phyloP scores from a whole-genome alignment of 2,329 filamentous ascomycete species.

The Penicillium vulpinum region DNA sequence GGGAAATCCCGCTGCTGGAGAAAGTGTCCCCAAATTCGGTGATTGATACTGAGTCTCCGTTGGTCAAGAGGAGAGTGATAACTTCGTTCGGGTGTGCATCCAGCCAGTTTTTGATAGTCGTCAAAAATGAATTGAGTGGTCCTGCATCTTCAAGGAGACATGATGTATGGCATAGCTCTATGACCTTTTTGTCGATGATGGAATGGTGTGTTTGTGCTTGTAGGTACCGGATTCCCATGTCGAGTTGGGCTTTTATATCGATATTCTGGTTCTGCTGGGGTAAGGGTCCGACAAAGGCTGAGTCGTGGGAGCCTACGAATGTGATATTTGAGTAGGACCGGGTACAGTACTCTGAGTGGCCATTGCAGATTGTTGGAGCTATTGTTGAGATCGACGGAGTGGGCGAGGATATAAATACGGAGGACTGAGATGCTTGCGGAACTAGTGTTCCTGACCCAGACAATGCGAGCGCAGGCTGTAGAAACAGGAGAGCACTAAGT shows the following conservation, averaged over 20 bases:
- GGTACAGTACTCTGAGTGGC: slow-evolving; percentile 56
- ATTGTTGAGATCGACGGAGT: slow-evolving; percentile 4
- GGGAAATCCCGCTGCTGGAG: slow-evolving; percentile 30
- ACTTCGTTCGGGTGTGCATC: slow-evolving; percentile 60
- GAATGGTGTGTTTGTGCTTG: slow-evolving; percentile 63
- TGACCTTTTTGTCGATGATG: slow-evolving; percentile 46
- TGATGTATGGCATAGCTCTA: slow-evolving; percentile 65
- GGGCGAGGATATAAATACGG: slow-evolving; percentile 2
- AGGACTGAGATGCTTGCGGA: slow-evolving; percentile 3
- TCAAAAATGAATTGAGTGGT: slow-evolving; percentile 56
- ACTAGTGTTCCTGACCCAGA: background rate
- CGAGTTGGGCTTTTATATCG: slow-evolving; percentile 58
- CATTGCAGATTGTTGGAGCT: slow-evolving; percentile 54
- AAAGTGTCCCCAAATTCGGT: slow-evolving; percentile 38
- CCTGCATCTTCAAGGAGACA: slow-evolving; percentile 63
- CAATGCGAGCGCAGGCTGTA: background rate
- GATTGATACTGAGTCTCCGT: slow-evolving; percentile 51
- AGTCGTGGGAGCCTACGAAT: slow-evolving; percentile 66
- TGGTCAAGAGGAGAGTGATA: slow-evolving; percentile 64
- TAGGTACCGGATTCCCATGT: slow-evolving; percentile 63
- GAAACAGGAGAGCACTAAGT: slow-evolving; percentile 4
- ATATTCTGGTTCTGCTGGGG: slow-evolving; percentile 62
- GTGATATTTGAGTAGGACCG: slow-evolving; percentile 61
- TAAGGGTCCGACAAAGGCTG: slow-evolving; percentile 60
- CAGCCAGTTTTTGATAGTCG: slow-evolving; percentile 61